Evolutionary conservation across 768 basidiomycete genomes (phyloP).

Genomic region (Boletus vermiculosoides): DNA sequence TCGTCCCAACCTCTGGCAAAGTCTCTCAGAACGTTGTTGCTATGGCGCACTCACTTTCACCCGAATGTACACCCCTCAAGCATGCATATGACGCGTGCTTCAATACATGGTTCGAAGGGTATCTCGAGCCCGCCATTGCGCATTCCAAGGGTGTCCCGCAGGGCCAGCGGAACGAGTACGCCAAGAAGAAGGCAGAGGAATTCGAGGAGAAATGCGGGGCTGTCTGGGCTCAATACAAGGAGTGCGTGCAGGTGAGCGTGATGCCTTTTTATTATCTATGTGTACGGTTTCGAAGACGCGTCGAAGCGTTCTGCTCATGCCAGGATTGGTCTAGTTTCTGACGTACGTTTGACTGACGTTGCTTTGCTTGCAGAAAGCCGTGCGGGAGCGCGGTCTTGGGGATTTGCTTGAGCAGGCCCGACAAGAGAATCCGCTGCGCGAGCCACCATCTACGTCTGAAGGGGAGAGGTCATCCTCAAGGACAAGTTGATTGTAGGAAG

Average conservation of each 20-base stretch:
- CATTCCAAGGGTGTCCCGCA: constrained; percentile 38
- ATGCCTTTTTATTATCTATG: neutral
- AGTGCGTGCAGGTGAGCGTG: constrained; percentile 74
- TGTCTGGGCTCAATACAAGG: constrained; percentile 77
- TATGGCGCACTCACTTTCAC: constrained; percentile 80
- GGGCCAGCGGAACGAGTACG: constrained; percentile 56
- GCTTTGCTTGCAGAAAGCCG: constrained; percentile 57
- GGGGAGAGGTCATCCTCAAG: constrained; percentile 10
- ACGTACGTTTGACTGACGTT: neutral
- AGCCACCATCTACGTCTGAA: constrained; percentile 42
- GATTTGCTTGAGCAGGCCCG: constrained; percentile 76
- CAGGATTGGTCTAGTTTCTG: neutral
- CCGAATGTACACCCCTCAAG: constrained; percentile 88
- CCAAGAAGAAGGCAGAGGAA: constrained; percentile 80
- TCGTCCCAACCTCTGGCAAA: neutral
- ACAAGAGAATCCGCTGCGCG: constrained; percentile 72
- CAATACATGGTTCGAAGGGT: constrained; percentile 97
- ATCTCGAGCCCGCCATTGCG: constrained; percentile 76
- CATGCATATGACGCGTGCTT: constrained; percentile 91
- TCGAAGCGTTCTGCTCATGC: neutral
- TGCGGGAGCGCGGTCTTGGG: constrained; percentile 74
- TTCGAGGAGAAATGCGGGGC: constrained; percentile 84
- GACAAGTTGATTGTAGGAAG: constrained; percentile 9
- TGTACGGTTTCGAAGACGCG: neutral
- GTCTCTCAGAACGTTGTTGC: neutral